Evolutionary conservation across 148 eudicot species (phyloP).

Genomic region (Rhododendron molle): DNA sequence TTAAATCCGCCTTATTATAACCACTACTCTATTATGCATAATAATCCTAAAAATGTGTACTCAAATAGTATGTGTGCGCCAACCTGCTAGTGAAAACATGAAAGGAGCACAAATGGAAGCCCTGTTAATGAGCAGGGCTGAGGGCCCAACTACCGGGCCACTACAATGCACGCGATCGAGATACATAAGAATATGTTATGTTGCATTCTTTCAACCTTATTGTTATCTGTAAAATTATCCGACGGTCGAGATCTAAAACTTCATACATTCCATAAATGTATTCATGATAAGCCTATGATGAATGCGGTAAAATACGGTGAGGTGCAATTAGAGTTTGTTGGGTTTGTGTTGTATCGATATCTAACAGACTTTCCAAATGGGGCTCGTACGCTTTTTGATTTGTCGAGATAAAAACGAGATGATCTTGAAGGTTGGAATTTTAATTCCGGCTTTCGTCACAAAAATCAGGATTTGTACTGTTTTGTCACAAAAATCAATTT

Average conservation of each 20-base stretch:
- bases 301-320: no score
- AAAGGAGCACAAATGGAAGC: neutral
- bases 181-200: neutral
- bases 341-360: neutral
- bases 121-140: neutral
- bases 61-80: no score
- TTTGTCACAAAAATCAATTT: no score
- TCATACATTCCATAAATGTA: no score
- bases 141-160: neutral
- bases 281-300: no score
- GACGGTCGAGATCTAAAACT: no score
- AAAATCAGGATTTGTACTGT: no score
- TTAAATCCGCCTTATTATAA: no score
- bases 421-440: neutral
- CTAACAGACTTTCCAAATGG: no score
- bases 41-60: no score
- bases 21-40: no score
- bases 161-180: neutral
- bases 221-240: no score
- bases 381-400: neutral
- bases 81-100: neutral
- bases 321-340: neutral
- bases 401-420: neutral
- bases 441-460: neutral
- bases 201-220: neutral